Conservation (phyloP, 1,284 basidiomycete genomes). For the Tetrapyrgos nigripes region DNA sequence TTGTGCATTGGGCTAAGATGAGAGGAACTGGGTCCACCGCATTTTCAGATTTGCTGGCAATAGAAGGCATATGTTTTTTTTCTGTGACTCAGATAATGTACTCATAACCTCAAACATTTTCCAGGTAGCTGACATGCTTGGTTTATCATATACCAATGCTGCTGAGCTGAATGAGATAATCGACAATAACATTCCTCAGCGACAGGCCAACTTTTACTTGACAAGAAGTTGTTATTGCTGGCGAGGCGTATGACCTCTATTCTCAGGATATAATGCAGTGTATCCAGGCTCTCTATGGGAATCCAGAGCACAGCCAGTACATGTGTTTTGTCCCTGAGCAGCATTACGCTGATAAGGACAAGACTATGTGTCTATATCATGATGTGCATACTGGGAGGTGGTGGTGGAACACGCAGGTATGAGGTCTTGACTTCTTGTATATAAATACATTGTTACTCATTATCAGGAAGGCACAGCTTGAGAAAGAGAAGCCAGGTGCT, state of each 20-base stretch:
- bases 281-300: neutral
- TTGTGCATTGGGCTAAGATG: too few relatives aligned
- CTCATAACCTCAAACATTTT: neutral
- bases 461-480: too few relatives aligned
- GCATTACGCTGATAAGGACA: slow-evolving; percentile 31
- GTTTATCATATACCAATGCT: neutral
- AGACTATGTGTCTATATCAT: slow-evolving; percentile 27
- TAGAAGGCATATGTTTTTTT: too few relatives aligned
- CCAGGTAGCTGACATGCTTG: slow-evolving; percentile 11
- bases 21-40: too few relatives aligned
- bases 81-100: too few relatives aligned
- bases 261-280: slow-evolving; percentile 1
- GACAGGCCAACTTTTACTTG: neutral
- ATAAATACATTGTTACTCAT: too few relatives aligned
- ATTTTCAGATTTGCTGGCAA: too few relatives aligned
- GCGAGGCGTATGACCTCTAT: slow-evolving; percentile 3
- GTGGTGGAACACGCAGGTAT: slow-evolving; percentile 46
- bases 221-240: slow-evolving; percentile 5
- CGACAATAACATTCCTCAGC: neutral
- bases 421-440: neutral
- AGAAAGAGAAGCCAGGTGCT: too few relatives aligned
- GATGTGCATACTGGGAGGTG: slow-evolving; percentile 43
- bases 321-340: slow-evolving; percentile 32
- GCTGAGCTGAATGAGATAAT: slow-evolving; percentile 1
- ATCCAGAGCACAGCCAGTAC: slow-evolving; percentile 12